Base-by-base conservation (phyloP, 805 yeast genomes). In the Saccharomycopsis malanga region DNA sequence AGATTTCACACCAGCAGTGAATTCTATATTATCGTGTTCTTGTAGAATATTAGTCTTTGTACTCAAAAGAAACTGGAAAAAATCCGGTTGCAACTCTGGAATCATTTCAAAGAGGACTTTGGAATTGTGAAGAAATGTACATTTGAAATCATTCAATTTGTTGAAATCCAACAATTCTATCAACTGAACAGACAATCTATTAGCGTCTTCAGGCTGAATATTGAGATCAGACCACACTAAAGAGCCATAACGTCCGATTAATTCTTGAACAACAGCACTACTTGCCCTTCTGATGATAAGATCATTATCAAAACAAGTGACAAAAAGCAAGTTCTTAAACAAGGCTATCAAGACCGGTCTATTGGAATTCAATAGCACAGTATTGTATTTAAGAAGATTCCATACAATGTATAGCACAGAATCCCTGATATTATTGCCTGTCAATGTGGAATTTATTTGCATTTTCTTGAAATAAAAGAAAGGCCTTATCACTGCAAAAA, bases 331-430 rank as follows among this genome's bases (percentile, higher is more conserved):
- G 10, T 55, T 50, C 1, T 54, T 50, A 43, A 67, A 65, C 1
- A 67, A 34, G 1, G 44, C 44, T 1, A 53, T 17, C 23, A 56
- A 42, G 0, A 56, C 29, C 0, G 54, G 54, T 1, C 57, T 47
- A 3, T 68, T 50, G 6, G 57, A 57, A 0, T 43, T 32, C 0
- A 53, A 49, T 9, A 56, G 41, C 1, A 37, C 45, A 36, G 48
- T 64, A 56, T 58, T 65, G 12, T 64, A 64, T 53, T 83, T 71
- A 30, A 76, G 70, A 15, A 83, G 45, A 0, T 95, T 75, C 98
- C 98, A 89, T n/a, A 78, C 64, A 0, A 85, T 76, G 57, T 83
- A 89, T 61, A 94, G 84, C 0, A 91, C 78, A 0, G 96, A 79
- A 61, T 89, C 98, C 48, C 95, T 71, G 1, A 91, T 72, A 54